These are phyloP conservation scores for Wallacemonas sp. DNA, from an alignment of 208 protist species.

Conservation along the genomic window DNA sequence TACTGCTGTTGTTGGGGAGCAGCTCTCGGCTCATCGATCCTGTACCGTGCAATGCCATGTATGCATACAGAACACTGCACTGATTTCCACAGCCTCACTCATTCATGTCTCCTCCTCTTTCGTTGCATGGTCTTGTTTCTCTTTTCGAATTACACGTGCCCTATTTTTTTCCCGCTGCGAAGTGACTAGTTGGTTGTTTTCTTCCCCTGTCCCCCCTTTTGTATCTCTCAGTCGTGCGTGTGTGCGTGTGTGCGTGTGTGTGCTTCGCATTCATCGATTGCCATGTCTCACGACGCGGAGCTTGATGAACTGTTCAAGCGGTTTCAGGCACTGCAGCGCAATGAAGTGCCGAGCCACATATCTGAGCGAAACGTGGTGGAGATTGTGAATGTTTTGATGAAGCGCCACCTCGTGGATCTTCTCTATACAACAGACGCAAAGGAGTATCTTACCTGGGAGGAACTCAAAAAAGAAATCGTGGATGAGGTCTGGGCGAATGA, in stretches of 20 bases:
- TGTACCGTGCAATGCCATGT: no score
- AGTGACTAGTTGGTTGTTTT: no score
- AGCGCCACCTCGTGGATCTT: constrained; percentile 69
- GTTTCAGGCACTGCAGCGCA: constrained; percentile 70
- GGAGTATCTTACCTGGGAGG: constrained; percentile 84
- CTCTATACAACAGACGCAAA: constrained; percentile 81
- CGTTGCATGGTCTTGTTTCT: no score
- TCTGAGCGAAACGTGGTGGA: constrained; percentile 82
- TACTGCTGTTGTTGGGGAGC: no score
- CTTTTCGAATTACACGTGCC: no score
- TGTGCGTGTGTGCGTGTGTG: neutral
- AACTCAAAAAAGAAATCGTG: constrained; percentile 72
- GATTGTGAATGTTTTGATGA: constrained; percentile 70
- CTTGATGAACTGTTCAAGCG: constrained; percentile 61
- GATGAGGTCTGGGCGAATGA: constrained; percentile 74
- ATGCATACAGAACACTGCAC: no score
- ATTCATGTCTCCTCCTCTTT: no score
- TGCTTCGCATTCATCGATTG: neutral
- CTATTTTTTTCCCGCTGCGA: no score
- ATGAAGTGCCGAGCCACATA: constrained; percentile 67
- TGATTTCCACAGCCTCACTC: no score
- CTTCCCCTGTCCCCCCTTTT: neutral
- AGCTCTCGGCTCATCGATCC: no score
- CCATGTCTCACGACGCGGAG: constrained; percentile 36
- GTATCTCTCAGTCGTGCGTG: neutral